Base-by-base conservation (phyloP, 768 basidiomycete genomes). In the Pisolithus marmoratus region DNA sequence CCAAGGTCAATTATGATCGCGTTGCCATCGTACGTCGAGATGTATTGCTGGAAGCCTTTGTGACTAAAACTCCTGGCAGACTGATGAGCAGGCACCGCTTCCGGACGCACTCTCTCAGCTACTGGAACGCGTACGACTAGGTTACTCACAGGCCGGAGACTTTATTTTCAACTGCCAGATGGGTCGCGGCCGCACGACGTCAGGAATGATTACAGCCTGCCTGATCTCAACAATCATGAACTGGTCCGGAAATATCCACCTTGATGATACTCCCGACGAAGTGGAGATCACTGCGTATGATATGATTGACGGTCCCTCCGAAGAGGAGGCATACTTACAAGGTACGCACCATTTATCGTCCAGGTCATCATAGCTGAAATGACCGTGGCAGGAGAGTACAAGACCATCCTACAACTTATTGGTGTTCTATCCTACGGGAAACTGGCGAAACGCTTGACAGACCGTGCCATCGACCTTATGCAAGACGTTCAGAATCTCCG, bases 151-250 rank as follows among this genome's bases (percentile, higher is more conserved):
- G 26, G 80, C 83, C 1, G 87, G 83, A 4, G 90, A 91, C 58
- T 87, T 93, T 59, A 72, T 92, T 43, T 97, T 96, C 74, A 98
- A 98, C 60, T 99, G 96, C 68, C 96, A 98, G 68, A 95, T 97
- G 93, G 90, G 90, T 22, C 74, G 88, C 50, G 88, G 85, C 15
- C 77, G 88, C 37, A 99, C 96, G 6, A 99, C 96, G 0, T 97
- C 94, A 0, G 96, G 96, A 5, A 98, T 97, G 93, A 82, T 93
- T 51, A 84, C 85, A 23, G 90, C 91, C 0, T 90, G 85, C 51
- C 73, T 97, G 23, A 89, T 96, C 48, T 87, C 92, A 11, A 89
- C 83, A 2, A 81, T 81, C 8, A 72, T 79, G 69, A 73, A 76
- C 46, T 86, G 87, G 83, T 65, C 72, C 38, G 75, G 70, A 26